Evolutionary conservation across 805 yeast genomes (phyloP).

Genomic region (Middelhovenomyces tepae): DNA sequence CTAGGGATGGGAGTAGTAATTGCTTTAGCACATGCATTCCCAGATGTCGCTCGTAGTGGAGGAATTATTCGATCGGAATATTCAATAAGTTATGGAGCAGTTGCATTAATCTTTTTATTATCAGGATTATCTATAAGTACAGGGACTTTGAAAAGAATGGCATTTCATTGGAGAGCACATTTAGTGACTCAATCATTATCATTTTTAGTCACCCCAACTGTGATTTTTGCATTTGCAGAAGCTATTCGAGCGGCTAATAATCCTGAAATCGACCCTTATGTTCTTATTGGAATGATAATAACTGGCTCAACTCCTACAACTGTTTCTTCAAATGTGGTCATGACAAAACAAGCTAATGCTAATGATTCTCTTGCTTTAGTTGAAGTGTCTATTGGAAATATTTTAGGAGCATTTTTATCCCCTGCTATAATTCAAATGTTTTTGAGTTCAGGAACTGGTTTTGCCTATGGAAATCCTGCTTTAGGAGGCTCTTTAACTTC

Average conservation of each 20-base stretch:
- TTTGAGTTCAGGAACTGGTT: constrained; percentile 45
- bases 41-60: constrained; percentile 75
- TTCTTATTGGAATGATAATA: constrained; percentile 70
- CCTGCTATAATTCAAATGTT: constrained; percentile 79
- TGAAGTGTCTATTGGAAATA: constrained; percentile 78
- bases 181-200: constrained; percentile 55
- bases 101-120: constrained; percentile 73
- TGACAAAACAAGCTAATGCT: constrained; percentile 83
- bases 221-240: constrained; percentile 62
- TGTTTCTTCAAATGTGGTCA: constrained; percentile 83
- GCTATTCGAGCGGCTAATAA: constrained; percentile 57
- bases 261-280: constrained; percentile 59
- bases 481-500: constrained; percentile 36
- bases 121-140: constrained; percentile 76
- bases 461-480: constrained; percentile 71
- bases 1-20: constrained; percentile 61
- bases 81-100: constrained; percentile 77
- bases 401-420: constrained; percentile 78
- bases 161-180: constrained; percentile 78
- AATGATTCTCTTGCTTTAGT: constrained; percentile 69
- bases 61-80: constrained; percentile 70
- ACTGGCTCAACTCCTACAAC: constrained; percentile 89
- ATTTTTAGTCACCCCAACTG: constrained; percentile 61
- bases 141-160: constrained; percentile 48
- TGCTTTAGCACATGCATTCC: constrained; percentile 68